phyloP scores from a whole-genome alignment of 768 basidiomycete species.

The Russula earlei region DNA sequence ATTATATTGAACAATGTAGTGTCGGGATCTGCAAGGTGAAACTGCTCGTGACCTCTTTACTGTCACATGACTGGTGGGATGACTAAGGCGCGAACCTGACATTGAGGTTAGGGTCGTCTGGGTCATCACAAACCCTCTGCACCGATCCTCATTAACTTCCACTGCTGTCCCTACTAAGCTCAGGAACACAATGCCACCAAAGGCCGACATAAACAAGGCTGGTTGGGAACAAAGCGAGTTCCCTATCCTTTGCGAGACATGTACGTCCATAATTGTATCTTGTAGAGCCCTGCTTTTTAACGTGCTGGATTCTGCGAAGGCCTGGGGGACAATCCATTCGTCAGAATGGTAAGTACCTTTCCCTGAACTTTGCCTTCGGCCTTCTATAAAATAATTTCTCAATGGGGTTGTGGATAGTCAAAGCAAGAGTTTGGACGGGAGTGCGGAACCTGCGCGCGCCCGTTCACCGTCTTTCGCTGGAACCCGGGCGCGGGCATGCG shows the following conservation, averaged over 20 bases:
- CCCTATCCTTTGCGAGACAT: constrained; percentile 89
- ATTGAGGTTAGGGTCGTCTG: constrained; percentile 7
- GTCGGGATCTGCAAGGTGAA: too few species aligned
- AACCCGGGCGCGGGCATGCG: constrained; percentile 90
- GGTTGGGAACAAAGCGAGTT: constrained; percentile 93
- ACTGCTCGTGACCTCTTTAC: too few species aligned
- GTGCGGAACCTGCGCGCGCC: constrained; percentile 95
- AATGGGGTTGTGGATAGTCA: constrained; percentile 43
- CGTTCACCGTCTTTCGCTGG: constrained; percentile 97
- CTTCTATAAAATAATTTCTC: neutral
- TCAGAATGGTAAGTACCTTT: constrained; percentile 68
- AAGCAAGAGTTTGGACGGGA: constrained; percentile 95
- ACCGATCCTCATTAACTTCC: neutral
- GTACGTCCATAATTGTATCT: constrained; percentile 34
- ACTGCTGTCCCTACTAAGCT: neutral
- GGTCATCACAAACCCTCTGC: constrained; percentile 6
- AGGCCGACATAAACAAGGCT: constrained; percentile 91
- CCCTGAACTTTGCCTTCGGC: neutral
- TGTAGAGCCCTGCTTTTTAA: neutral
- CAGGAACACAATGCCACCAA: constrained; percentile 46
- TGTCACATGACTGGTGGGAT: too few species aligned
- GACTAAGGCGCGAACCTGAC: too few species aligned
- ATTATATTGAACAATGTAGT: too few species aligned
- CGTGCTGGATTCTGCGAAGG: constrained; percentile 33
- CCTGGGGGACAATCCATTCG: constrained; percentile 83